Base-by-base conservation (phyloP, 208 protist species). In the Leptomonas pyrrhocoris region DNA sequence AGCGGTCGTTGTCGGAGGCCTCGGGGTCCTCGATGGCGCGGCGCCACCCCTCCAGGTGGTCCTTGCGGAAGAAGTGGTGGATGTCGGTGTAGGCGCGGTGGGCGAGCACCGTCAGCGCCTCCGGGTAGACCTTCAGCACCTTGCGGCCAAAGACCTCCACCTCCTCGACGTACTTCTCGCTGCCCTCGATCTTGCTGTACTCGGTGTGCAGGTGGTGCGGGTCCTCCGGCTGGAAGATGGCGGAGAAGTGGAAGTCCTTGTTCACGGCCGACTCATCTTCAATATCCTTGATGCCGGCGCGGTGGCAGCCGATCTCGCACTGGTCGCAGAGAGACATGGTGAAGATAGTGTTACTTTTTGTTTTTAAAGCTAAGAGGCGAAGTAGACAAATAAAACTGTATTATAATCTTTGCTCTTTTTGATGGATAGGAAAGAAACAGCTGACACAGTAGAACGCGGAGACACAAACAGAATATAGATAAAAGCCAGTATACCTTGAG, bases 11-110 rank as follows among this genome's bases (percentile, higher is more conserved):
- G 62, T 94, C 73, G 6, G 90, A 96, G 15, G 98, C 92, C 83
- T 99, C 96, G 6, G 90, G 86, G 73, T 99, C 98, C 15, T 98
- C 85, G 46, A 99, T 92, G 71, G 98, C 97, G 64, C 93, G 94
- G 43, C 80, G 61, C 81, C 98, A 94, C 30, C 97, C 96, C 59
- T 96, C 76, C 23, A 99, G 90, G 80, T 99, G 97, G 62, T 94
- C 91, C 38, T 93, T 91, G 49, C 98, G 91, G 58, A 99, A 95
- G 54, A 98, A 93, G 87, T 99, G 94, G 53, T 96, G 89, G 50
- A 99, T 94, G 66, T 98, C 96, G 28, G 81, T 85, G 77, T 97
- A 97, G 45, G 96, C 97, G 36, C 86, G 73, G 71, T 90, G 72
- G 19, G 96, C 86, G 18, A 99, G 86, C 21, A 88, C 56, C 0